phyloP scores from a whole-genome alignment of 306 rosid genomes.

The Citrullus amarus region DNA sequence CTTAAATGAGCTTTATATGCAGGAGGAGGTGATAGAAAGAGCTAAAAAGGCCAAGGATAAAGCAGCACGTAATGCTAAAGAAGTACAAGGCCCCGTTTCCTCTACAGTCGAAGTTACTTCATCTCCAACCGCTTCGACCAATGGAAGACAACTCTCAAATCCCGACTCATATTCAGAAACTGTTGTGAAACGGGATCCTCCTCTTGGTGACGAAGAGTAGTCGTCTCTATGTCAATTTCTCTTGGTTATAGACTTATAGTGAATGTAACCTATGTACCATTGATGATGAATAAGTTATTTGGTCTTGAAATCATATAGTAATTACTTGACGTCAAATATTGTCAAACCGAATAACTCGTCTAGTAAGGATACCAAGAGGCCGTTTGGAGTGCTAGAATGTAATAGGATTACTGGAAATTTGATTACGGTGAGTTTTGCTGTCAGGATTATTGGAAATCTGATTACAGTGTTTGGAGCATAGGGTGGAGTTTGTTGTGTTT shows the following conservation, averaged over 20 bases:
- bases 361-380: background rate
- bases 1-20: conserved; percentile 10
- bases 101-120: background rate
- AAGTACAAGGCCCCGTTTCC: conserved; percentile 37
- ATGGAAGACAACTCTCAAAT: background rate
- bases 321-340: background rate
- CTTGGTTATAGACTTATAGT: background rate
- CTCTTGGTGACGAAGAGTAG: background rate
- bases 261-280: background rate
- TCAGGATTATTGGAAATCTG: no score
- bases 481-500: no score
- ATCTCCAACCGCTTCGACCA: background rate
- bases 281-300: background rate
- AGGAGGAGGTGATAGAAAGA: conserved; percentile 82
- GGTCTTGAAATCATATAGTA: background rate
- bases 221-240: background rate
- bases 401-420: no score
- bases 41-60: conserved; percentile 73
- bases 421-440: no score
- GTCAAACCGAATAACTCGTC: background rate
- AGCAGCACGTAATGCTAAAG: conserved; percentile 67
- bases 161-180: background rate
- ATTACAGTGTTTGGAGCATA: no score
- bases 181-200: background rate
- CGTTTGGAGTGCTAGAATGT: no score